Base-by-base conservation (phyloP, 768 basidiomycete species). In the Mycena galericulata region DNA sequence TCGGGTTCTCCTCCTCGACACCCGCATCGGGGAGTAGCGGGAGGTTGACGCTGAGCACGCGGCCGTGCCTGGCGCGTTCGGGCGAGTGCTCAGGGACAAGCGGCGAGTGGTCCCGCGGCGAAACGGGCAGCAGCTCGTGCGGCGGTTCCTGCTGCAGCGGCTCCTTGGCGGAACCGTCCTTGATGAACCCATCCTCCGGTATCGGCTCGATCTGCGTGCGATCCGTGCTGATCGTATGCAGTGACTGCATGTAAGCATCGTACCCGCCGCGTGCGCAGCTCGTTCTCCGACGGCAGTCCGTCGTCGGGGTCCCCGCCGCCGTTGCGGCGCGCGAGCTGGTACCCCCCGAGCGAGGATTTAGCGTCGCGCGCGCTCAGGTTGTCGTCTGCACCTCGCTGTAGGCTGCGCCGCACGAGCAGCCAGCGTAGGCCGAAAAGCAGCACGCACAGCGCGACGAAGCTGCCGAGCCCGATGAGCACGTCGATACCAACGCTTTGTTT, bases 401-500 rank as follows among this genome's bases (percentile, higher is more conserved):
- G 82, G 65, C 78, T 74, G 62, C 84, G 80, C 56, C 85, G 80
- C 26, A 80, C 76, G 49, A 87, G 34, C 60, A 86, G 78, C 83
- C 86, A 92, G 38, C 91, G 79, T 45, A 86, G 17, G 1, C 77
- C 82, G 71, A 93, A 93, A 27, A 92, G 77, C 5, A 74, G 70
- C 15, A 84, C 72, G 60, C 88, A 90, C 2, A 90, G 74, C 15
- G 71, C 88, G 59, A 93, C 85, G 78, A 93, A 89, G 1, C 86
- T 82, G 0, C 86, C 65, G 12, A 94, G 80, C 3, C 84, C 87
- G 36, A 93, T 80, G 26, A 93, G 82, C 6, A 92, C 86, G 56
- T 88, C 84, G 58, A 93, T 76, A 6, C 91, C 93, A 6, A 92
- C 82, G 1, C 84, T 86, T 6, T 89, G 72, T 67, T 82, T 83